phyloP scores from a whole-genome alignment of 805 yeast species.

The Candida morakotiae region DNA sequence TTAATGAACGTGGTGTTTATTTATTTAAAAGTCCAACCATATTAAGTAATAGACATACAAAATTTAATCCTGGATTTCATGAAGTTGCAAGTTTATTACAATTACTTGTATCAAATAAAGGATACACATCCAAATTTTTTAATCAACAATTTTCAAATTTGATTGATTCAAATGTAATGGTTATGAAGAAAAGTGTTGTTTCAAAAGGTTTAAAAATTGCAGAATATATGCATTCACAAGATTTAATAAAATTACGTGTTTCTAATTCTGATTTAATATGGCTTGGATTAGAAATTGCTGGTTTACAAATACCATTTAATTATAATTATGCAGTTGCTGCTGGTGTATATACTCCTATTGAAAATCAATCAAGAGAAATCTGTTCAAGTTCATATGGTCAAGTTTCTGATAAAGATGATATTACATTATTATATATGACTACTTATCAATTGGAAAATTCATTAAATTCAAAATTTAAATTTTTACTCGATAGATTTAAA shows the following conservation, averaged over 20 bases:
- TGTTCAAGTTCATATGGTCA: slow-evolving; percentile 39
- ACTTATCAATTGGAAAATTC: slow-evolving; percentile 33
- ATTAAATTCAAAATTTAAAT: slow-evolving; percentile 11
- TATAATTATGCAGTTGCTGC: slow-evolving; percentile 21
- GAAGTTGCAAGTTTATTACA: slow-evolving; percentile 24
- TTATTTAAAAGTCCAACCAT: slow-evolving; percentile 27
- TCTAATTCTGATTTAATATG: slow-evolving; percentile 18
- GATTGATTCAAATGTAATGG: slow-evolving; percentile 25
- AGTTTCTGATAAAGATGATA: slow-evolving; percentile 20
- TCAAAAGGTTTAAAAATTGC: slow-evolving; percentile 25
- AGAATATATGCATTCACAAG: slow-evolving; percentile 16
- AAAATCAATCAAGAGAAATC: slow-evolving; percentile 23
- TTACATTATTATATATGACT: slow-evolving; percentile 25
- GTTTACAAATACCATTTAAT: slow-evolving; percentile 22
- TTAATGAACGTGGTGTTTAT: slow-evolving; percentile 18
- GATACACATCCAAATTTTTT: slow-evolving; percentile 15
- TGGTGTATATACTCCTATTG: slow-evolving; percentile 27
- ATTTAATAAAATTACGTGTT: slow-evolving; percentile 16
- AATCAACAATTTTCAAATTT: slow-evolving; percentile 18
- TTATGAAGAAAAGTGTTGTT: slow-evolving; percentile 22
- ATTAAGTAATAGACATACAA: slow-evolving; percentile 14
- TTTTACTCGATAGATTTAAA: slow-evolving; percentile 14
- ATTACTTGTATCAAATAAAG: slow-evolving; percentile 16
- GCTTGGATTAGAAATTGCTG: slow-evolving; percentile 33
- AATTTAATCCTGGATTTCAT: slow-evolving; percentile 23